A percentile compares a stretch with the other conserved stretches of the same genome.
These are phyloP conservation scores for Luvunga scandens DNA, from an alignment of 345 rosid genomes.

Conservation along the genomic window DNA sequence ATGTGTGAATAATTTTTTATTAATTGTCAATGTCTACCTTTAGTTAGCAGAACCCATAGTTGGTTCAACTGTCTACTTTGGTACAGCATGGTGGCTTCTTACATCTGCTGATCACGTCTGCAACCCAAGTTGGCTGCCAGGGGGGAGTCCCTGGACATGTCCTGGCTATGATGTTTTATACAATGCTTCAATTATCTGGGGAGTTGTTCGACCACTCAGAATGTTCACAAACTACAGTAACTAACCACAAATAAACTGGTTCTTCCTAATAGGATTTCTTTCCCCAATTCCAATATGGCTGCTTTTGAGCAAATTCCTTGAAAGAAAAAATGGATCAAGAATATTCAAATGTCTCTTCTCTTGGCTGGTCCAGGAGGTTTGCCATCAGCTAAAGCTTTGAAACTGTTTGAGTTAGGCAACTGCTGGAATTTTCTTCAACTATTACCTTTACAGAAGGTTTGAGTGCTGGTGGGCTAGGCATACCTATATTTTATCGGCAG, in stretches of 20 bases:
- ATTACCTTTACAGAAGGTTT: constrained; percentile 24
- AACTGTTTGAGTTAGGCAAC: constrained; percentile 34
- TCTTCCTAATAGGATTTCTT: constrained; percentile 47
- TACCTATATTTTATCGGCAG: constrained; percentile 46
- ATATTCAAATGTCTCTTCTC: constrained; percentile 38
- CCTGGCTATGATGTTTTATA: constrained; percentile 42
- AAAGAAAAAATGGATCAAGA: constrained; percentile 37
- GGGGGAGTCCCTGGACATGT: constrained; percentile 59
- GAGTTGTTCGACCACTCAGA: constrained; percentile 42
- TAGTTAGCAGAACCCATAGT: constrained; percentile 42
- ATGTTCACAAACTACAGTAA: constrained; percentile 44
- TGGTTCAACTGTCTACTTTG: constrained; percentile 42
- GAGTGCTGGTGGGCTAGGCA: constrained; percentile 55
- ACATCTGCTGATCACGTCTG: constrained; percentile 38
- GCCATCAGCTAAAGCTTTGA: constrained; percentile 33
- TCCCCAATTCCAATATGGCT: constrained; percentile 54
- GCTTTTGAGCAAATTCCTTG: constrained; percentile 28
- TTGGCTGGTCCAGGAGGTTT: constrained; percentile 28
- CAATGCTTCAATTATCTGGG: constrained; percentile 64
- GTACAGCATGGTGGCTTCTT: constrained; percentile 48
- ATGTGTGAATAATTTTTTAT: neutral
- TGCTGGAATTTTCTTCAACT: constrained; percentile 35
- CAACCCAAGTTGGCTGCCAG: constrained; percentile 25
- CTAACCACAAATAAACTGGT: constrained; percentile 46
- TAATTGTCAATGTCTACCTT: neutral